These are phyloP conservation scores for Metarhizium rileyi DNA, from an alignment of 2,329 filamentous ascomycete species.

Conservation along the genomic window DNA sequence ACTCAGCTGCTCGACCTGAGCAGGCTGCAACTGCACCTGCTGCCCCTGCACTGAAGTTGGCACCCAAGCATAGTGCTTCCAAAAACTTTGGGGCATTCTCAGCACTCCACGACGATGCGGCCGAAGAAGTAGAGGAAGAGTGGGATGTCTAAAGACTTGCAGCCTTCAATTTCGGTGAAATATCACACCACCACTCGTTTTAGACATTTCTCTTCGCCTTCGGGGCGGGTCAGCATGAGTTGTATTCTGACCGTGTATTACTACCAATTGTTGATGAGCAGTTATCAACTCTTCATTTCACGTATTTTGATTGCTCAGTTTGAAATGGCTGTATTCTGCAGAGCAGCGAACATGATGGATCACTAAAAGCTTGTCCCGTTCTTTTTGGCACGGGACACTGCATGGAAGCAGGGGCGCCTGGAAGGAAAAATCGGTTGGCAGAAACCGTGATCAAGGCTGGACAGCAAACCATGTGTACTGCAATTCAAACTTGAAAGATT, in stretches of 20 bases:
- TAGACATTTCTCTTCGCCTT: not conserved
- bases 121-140: constrained; percentile 37
- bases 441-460: not conserved
- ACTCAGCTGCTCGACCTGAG: constrained; percentile 21
- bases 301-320: not conserved
- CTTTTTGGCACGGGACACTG: not conserved
- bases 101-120: constrained; percentile 32
- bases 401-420: not conserved
- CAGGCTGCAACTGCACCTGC: constrained; percentile 15
- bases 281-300: not conserved
- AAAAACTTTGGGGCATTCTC: constrained; percentile 38
- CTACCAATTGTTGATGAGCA: not conserved
- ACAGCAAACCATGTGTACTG: not conserved
- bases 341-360: not conserved
- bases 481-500: not conserved
- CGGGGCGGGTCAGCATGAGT: not conserved
- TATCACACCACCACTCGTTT: not conserved
- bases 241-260: constrained; percentile 3
- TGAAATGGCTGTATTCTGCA: not conserved
- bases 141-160: constrained; percentile 37
- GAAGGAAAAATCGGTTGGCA: not conserved
- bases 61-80: constrained; percentile 21
- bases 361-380: not conserved
- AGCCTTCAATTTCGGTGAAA: not conserved
- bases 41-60: constrained; percentile 16